Percentiles rank a stretch among this genome's conserved stretches.
These are phyloP conservation scores for Ceratorhiza oryzae-sativae DNA, from an alignment of 1,284 basidiomycete genomes.

Conservation along the genomic window DNA sequence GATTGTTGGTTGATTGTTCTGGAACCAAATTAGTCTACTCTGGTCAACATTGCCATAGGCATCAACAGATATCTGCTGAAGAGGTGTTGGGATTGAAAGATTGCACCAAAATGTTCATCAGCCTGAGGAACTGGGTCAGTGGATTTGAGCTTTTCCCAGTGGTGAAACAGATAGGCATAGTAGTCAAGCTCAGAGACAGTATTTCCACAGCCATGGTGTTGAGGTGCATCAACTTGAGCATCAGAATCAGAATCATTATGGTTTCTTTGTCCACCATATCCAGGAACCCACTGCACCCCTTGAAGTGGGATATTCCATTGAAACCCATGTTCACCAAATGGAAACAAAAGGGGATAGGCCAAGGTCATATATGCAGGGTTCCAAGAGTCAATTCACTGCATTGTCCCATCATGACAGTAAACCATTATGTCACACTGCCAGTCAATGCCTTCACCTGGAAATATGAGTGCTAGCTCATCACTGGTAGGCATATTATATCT, in stretches of 20 bases:
- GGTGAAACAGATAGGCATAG: slow-evolving; percentile 51
- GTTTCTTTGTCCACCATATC: neutral
- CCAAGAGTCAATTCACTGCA: slow-evolving; percentile 40
- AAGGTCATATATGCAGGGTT: slow-evolving; percentile 52
- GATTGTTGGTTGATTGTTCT: slow-evolving; percentile 52
- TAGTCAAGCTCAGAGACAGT: slow-evolving; percentile 23
- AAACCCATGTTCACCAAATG: slow-evolving; percentile 54
- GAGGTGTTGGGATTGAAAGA: slow-evolving; percentile 54
- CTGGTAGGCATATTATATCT: slow-evolving; percentile 53
- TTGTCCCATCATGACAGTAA: slow-evolving; percentile 40
- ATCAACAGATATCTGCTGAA: slow-evolving; percentile 55
- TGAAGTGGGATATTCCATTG: slow-evolving; percentile 45
- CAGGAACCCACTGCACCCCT: neutral
- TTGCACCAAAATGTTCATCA: slow-evolving; percentile 45
- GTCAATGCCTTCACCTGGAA: slow-evolving; percentile 48
- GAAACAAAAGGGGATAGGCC: slow-evolving; percentile 55
- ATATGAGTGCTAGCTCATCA: slow-evolving; percentile 52
- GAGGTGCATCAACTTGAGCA: neutral
- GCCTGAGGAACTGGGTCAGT: neutral
- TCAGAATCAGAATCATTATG: neutral
- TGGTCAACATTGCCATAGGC: slow-evolving; percentile 50
- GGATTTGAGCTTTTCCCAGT: slow-evolving; percentile 24
- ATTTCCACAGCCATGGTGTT: no score
- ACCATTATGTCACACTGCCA: slow-evolving; percentile 51
- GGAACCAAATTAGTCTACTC: slow-evolving; percentile 45